Evolutionary conservation across 2,329 filamentous ascomycete species (phyloP), one percentile per base, ranked within the genome.

Genomic region (Tolypocladium pustulatum): DNA sequence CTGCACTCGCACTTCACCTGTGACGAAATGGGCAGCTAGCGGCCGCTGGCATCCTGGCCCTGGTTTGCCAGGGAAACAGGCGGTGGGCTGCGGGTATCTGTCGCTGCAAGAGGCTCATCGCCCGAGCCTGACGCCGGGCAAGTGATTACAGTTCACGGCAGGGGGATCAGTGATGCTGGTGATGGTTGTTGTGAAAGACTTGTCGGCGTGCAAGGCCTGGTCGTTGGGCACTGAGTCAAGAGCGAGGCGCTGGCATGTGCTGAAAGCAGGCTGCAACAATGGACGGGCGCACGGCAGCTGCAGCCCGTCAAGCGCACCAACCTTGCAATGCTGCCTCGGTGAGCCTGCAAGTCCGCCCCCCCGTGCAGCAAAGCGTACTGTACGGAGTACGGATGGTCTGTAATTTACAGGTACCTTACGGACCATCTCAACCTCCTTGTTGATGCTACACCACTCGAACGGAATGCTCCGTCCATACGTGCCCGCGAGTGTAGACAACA

Each of bases 241-340:
- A 15, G 8, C 4, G 43, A 12, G 46, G 46, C 46, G 46, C 27
- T 51, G 46, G 46, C 46, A 51, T 32, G 46, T 32, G 43, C 25
- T 17, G 43, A 27, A 27, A 27, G 43, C 43, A 49, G n/a, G n/a
- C n/a, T n/a, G n/a, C n/a, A n/a, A n/a, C n/a, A n/a, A n/a, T n/a
- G n/a, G n/a, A n/a, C n/a, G n/a, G 41, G 41, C 37, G 34, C 54
- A 22, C 37, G 25, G 37, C 54, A 56, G 54, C 27, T 37, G 55
- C 55, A 49, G 27, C 30, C 54, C 10, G 25, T 22, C 43, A 27
- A 13, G 22, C 43, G 17, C 38, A 17, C 30, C 51, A 53, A 37
- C 55, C 25, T 17, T 27, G 56, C 49, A 36, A 54, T 57, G 46
- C 56, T 57, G 49, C 56, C 37, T 57, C 56, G 56, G 56, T 54